Percentiles rank a stretch among this genome's conserved stretches.
Conservation (phyloP, 305 asterid species). For the Ilex paraguariensis region DNA sequence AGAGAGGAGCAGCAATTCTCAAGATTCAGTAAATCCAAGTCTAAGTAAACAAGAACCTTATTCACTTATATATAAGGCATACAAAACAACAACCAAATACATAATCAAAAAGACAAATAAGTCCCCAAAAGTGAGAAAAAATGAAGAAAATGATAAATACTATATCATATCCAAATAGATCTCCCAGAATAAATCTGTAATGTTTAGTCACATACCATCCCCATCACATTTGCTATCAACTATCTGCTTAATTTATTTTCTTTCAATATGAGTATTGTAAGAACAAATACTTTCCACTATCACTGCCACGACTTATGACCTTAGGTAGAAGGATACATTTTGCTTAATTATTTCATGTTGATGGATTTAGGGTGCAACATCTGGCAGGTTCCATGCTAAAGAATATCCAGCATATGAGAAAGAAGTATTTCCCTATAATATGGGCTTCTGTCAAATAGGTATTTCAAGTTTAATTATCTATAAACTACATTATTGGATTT, state of each 20-base stretch:
- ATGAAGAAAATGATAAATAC: neutral
- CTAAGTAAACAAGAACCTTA: too few species aligned
- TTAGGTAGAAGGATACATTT: neutral
- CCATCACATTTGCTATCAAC: too few species aligned
- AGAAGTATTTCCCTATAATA: slow-evolving; percentile 57
- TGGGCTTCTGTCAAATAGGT: slow-evolving; percentile 94
- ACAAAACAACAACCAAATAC: too few species aligned
- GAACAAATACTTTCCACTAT: neutral
- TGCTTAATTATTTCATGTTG: slow-evolving; percentile 11
- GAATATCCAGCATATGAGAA: slow-evolving; percentile 86
- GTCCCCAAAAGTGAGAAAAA: too few species aligned
- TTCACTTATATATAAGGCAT: too few species aligned
- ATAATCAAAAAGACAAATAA: too few species aligned
- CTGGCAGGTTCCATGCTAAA: slow-evolving; percentile 88
- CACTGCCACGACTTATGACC: neutral
- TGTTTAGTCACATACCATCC: too few species aligned
- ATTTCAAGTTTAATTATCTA: slow-evolving; percentile 10
- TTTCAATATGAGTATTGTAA: too few species aligned
- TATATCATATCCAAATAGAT: neutral
- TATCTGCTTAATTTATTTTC: too few species aligned
- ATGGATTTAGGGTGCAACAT: slow-evolving; percentile 12
- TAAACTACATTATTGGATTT: neutral
- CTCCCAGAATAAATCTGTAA: too few species aligned
- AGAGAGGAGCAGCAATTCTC: too few species aligned
- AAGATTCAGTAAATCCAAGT: too few species aligned